These are phyloP conservation scores for Pyrenochaeta sp. DNA, from an alignment of 2,329 filamentous ascomycete species.

Conservation along the genomic window DNA sequence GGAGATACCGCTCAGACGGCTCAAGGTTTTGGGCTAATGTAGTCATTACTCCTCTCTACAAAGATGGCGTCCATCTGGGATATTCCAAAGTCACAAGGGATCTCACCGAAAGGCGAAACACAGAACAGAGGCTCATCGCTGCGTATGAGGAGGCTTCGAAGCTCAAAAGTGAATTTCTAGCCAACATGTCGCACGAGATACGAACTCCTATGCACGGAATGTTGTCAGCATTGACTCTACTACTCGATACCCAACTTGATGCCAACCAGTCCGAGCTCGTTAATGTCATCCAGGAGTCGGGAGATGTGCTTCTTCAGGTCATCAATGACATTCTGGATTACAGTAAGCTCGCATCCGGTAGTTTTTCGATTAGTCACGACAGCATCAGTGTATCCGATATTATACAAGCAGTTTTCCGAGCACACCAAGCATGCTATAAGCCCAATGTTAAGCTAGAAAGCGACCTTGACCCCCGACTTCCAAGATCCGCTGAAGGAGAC, in stretches of 20 bases:
- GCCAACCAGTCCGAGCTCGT: constrained; percentile 65
- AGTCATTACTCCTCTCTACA: constrained; percentile 65
- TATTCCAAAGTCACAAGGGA: constrained; percentile 69
- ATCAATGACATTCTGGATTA: constrained; percentile 75
- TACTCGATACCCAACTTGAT: constrained; percentile 63
- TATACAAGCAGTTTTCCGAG: constrained; percentile 60
- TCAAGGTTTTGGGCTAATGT: constrained; percentile 68
- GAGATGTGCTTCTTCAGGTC: constrained; percentile 65
- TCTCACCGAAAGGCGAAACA: constrained; percentile 63
- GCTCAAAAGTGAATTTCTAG: constrained; percentile 68
- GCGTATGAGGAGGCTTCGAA: constrained; percentile 71
- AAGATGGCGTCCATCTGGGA: constrained; percentile 62
- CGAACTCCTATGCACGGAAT: constrained; percentile 71
- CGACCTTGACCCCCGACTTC: constrained; percentile 57
- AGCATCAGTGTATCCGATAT: constrained; percentile 59
- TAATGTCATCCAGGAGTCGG: constrained; percentile 67
- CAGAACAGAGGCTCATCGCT: constrained; percentile 63
- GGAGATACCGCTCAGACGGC: constrained; percentile 68
- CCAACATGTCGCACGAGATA: constrained; percentile 72
- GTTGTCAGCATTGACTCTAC: constrained; percentile 65
- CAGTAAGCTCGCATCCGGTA: constrained; percentile 68
- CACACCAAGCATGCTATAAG: constrained; percentile 58
- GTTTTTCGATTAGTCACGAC: constrained; percentile 65
- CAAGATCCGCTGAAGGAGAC: constrained; percentile 63
- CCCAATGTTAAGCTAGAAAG: constrained; percentile 58